Percentiles rank a stretch among this genome's conserved stretches.
Conservation (phyloP, 2,329 filamentous ascomycete genomes). For the Diaporthe sp. region DNA sequence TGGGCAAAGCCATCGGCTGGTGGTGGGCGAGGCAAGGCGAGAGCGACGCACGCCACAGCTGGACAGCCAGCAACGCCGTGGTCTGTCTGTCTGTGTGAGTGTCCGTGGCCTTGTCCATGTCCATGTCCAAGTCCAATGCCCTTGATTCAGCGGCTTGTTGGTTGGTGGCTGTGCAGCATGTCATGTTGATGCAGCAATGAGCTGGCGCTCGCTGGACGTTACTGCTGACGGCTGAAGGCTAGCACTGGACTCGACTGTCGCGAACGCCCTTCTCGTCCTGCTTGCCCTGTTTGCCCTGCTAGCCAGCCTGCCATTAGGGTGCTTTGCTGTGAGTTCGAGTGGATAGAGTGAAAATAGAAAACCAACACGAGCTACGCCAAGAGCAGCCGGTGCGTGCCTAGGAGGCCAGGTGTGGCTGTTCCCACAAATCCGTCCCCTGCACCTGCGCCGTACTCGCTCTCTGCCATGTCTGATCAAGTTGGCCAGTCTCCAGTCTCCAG, state of each 20-base stretch:
- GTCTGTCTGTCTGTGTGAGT: neutral
- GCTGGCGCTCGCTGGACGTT: neutral
- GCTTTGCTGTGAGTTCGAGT: neutral
- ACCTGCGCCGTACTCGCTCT: neutral
- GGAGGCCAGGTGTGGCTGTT: slow-evolving; percentile 28
- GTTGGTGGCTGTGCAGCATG: neutral
- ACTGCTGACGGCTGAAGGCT: neutral
- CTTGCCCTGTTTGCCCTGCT: neutral
- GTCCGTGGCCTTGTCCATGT: neutral
- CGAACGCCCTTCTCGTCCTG: neutral
- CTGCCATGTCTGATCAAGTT: neutral
- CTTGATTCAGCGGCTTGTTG: too few relatives aligned
- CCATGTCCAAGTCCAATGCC: neutral
- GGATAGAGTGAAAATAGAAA: slow-evolving; percentile 4
- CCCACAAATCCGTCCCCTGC: slow-evolving; percentile 1
- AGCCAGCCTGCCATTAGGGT: neutral
- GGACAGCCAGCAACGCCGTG: neutral
- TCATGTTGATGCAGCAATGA: neutral
- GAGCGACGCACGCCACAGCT: neutral
- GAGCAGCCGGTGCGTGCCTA: slow-evolving; percentile 22
- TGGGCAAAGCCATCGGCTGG: neutral
- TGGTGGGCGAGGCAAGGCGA: neutral
- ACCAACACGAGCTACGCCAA: slow-evolving; percentile 20
- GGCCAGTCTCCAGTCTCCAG: neutral
- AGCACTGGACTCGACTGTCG: neutral